Percentiles rank a stretch among this genome's conserved stretches.
These are phyloP conservation scores for Mortierella sp. DNA, from an alignment of 371 early-diverging fungal genomes.

Conservation along the genomic window DNA sequence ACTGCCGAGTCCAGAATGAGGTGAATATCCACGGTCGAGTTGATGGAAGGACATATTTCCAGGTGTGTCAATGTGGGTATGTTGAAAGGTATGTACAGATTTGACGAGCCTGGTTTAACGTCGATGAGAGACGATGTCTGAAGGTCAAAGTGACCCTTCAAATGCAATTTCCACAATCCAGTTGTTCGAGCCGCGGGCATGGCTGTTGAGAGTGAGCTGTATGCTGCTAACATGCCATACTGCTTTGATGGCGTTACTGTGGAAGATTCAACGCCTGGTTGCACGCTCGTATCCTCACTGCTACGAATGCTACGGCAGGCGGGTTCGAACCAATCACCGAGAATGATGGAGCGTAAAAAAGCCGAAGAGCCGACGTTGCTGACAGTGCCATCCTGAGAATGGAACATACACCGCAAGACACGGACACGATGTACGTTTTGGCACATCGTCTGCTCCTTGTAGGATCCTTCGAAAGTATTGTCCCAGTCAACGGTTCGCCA, in stretches of 20 bases:
- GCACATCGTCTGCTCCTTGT: constrained; percentile 10
- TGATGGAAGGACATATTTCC: constrained; percentile 24
- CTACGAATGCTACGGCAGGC: too few relatives aligned
- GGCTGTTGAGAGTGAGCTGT: background rate
- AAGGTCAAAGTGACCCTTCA: constrained; percentile 38
- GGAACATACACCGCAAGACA: constrained; percentile 33
- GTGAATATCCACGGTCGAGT: constrained; percentile 34
- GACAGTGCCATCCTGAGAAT: constrained; percentile 17
- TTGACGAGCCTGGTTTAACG: background rate
- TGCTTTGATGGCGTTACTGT: too few relatives aligned
- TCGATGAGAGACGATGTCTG: background rate
- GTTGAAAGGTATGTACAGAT: constrained; percentile 20
- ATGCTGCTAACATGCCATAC: too few relatives aligned
- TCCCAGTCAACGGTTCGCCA: constrained; percentile 38
- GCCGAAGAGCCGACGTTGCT: constrained; percentile 24
- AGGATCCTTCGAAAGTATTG: constrained; percentile 12
- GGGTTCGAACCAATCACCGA: background rate
- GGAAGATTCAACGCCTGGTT: too few relatives aligned
- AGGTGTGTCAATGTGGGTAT: constrained; percentile 36
- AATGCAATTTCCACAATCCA: constrained; percentile 9
- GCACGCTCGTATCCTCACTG: background rate
- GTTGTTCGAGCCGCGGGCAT: too few relatives aligned
- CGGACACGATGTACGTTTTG: constrained; percentile 21
- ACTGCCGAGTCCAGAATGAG: constrained; percentile 34
- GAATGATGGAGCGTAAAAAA: constrained; percentile 11